Evolutionary conservation across 371 early-diverging fungal genomes (phyloP).

Genomic region (Mortierella sp.): DNA sequence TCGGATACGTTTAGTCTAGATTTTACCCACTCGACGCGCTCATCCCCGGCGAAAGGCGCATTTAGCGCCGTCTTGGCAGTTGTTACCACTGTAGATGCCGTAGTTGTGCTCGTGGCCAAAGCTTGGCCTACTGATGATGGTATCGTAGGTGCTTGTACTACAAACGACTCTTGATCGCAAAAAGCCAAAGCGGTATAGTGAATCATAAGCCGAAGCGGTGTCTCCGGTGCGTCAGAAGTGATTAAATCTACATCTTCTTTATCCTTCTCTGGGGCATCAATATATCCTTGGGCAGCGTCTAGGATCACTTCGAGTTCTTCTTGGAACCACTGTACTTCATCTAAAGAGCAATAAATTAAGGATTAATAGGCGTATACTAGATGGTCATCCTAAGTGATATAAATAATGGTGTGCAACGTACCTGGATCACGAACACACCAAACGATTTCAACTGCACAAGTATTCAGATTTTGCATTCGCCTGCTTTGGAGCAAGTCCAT

Average conservation of each 20-base stretch:
- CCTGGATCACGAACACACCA: constrained; percentile 49
- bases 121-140: neutral
- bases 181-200: constrained; percentile 16
- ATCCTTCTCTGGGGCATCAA: constrained; percentile 24
- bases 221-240: constrained; percentile 16
- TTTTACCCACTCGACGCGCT: constrained; percentile 38
- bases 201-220: constrained; percentile 17
- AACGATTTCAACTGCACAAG: constrained; percentile 24
- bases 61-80: constrained; percentile 13
- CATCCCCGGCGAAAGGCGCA: constrained; percentile 44
- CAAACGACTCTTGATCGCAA: constrained; percentile 28
- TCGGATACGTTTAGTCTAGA: constrained; percentile 24
- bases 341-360: constrained; percentile 17
- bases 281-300: constrained; percentile 29
- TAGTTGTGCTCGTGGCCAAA: neutral
- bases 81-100: neutral
- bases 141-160: constrained; percentile 3
- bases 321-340: constrained; percentile 66
- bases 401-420: neutral
- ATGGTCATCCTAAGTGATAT: neutral
- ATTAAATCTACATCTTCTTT: constrained; percentile 39
- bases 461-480: constrained; percentile 17
- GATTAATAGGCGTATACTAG: neutral
- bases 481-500: constrained; percentile 58
- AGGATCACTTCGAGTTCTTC: constrained; percentile 59